Conservation (phyloP, 768 basidiomycete genomes). For the Xerocomellus intermedius region DNA sequence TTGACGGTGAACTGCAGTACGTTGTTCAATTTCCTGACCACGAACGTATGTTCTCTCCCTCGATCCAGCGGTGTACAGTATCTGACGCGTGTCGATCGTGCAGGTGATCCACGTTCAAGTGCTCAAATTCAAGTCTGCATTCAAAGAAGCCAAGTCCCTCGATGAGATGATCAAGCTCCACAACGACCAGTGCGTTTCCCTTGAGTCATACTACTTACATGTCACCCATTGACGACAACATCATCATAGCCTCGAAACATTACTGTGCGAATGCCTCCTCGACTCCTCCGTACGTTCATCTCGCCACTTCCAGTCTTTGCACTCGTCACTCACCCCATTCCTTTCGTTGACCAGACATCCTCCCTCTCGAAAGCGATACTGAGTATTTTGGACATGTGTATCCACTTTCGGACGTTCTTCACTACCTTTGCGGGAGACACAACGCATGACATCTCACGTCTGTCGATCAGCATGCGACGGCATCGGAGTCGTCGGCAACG, state of each 20-base stretch:
- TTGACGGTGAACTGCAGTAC: conserved; percentile 41
- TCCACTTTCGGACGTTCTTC: conserved; percentile 68
- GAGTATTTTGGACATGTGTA: conserved; percentile 69
- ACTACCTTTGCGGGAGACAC: conserved; percentile 58
- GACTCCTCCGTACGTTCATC: conserved; percentile 49
- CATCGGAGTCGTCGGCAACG: conserved; percentile 64
- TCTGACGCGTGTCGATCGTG: neutral
- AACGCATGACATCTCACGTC: conserved; percentile 54
- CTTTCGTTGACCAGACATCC: conserved; percentile 47
- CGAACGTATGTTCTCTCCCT: conserved; percentile 50
- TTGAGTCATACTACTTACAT: neutral
- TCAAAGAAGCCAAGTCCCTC: conserved; percentile 57
- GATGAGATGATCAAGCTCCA: conserved; percentile 77
- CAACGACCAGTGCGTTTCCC: conserved; percentile 58
- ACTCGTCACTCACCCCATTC: neutral
- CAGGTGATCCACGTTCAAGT: conserved; percentile 72
- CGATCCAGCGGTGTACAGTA: neutral
- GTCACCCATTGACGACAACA: neutral
- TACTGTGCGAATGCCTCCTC: conserved; percentile 63
- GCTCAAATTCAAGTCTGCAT: conserved; percentile 53
- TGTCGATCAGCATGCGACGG: conserved; percentile 50
- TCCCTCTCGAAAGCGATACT: conserved; percentile 64
- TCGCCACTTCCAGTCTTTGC: neutral
- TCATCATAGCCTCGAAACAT: conserved; percentile 51
- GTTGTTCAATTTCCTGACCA: conserved; percentile 68